phyloP scores from a whole-genome alignment of 2,329 filamentous ascomycete species.

The Fusarium sp. region DNA sequence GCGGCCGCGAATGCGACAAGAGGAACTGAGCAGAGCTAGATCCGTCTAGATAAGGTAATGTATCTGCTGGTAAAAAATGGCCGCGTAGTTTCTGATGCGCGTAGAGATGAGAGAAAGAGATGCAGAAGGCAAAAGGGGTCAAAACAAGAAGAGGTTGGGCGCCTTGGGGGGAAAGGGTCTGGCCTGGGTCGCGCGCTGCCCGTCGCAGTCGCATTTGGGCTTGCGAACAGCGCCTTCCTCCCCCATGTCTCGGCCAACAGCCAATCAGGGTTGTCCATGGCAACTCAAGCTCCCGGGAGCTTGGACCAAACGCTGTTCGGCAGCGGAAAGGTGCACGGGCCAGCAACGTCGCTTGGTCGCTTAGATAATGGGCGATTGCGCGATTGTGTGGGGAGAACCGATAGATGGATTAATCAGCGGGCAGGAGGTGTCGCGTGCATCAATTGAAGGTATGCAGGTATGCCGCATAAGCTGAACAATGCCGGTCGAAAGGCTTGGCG shows the following conservation, averaged over 20 bases:
- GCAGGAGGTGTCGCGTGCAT: constrained; percentile 29
- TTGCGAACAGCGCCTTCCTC: constrained; percentile 29
- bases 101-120: constrained; percentile 15
- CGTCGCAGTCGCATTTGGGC: constrained; percentile 43
- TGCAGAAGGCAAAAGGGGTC: constrained; percentile 13
- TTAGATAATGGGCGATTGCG: constrained; percentile 24
- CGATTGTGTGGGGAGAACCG: constrained; percentile 18
- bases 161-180: constrained; percentile 27
- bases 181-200: constrained; percentile 27
- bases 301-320: constrained; percentile 44
- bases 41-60: constrained; percentile 11
- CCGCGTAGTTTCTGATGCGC: constrained; percentile 19
- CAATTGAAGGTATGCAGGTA: constrained; percentile 46
- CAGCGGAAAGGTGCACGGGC: constrained; percentile 37
- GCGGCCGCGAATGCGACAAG: constrained; percentile 34
- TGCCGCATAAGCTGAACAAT: neutral
- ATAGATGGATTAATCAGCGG: neutral
- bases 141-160: constrained; percentile 43
- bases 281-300: constrained; percentile 47
- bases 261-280: constrained; percentile 41
- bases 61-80: constrained; percentile 18
- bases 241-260: constrained; percentile 27
- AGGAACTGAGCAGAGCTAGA: constrained; percentile 13
- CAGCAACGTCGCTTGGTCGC: constrained; percentile 22
- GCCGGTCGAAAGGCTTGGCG: neutral